Percentiles rank a stretch among this genome's conserved stretches.
Conservation (phyloP, 2,329 filamentous ascomycete species). For the Rhinocladiella mackenziei region DNA sequence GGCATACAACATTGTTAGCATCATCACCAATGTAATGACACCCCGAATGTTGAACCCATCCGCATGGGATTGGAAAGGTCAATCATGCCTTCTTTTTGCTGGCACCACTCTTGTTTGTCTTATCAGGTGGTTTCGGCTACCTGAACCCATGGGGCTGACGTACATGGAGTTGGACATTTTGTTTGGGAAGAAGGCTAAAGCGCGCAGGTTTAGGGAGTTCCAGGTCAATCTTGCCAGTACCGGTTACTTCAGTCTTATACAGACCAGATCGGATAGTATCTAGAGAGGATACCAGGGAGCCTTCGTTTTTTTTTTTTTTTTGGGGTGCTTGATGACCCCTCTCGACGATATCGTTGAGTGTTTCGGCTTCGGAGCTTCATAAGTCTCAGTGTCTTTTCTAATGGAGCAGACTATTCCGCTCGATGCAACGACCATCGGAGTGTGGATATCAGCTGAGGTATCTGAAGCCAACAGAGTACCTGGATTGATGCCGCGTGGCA, state of each 20-base stretch:
- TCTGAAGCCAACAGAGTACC: too few species aligned
- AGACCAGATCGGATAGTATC: slow-evolving; percentile 15
- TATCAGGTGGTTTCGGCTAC: slow-evolving; percentile 40
- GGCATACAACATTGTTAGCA: slow-evolving; percentile 48
- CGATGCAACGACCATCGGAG: too few species aligned
- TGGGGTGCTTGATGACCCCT: too few species aligned
- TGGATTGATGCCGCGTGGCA: too few species aligned
- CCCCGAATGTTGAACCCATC: slow-evolving; percentile 34
- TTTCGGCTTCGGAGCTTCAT: too few species aligned
- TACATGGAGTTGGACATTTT: slow-evolving; percentile 43
- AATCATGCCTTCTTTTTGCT: slow-evolving; percentile 41
- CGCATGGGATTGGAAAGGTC: slow-evolving; percentile 40
- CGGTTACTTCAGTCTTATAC: slow-evolving; percentile 27
- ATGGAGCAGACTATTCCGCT: too few species aligned
- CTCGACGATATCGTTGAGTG: too few species aligned
- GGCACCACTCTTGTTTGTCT: slow-evolving; percentile 36
- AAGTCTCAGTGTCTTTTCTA: neutral
- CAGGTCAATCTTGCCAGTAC: slow-evolving; percentile 29
- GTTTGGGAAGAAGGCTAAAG: slow-evolving; percentile 38
- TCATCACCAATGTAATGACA: slow-evolving; percentile 42
- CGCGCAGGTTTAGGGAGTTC: slow-evolving; percentile 35
- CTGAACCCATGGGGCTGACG: slow-evolving; percentile 41
- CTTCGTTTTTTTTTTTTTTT: neutral
- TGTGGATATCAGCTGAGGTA: too few species aligned
- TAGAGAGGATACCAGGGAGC: slow-evolving; percentile 14